Conservation (phyloP, 1,139 yeast genomes). For the Sugiyamaella japonica region DNA sequence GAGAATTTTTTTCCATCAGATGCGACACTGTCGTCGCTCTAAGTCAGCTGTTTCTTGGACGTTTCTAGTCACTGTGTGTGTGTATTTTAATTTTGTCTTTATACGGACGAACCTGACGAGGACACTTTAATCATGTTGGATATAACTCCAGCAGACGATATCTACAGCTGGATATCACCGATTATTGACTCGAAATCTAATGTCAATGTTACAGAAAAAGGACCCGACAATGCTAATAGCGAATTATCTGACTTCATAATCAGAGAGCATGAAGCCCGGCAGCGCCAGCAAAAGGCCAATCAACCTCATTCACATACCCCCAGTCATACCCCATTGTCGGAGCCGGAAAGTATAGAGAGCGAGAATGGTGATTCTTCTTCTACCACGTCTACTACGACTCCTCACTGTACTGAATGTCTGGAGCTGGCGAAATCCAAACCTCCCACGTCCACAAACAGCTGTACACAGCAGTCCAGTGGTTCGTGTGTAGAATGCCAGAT, state of each 20-base stretch:
- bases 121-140: constrained; percentile 9
- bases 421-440: neutral
- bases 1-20: too few relatives aligned
- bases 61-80: too few relatives aligned
- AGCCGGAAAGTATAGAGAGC: constrained; percentile 5
- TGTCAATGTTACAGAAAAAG: neutral
- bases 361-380: constrained; percentile 4
- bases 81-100: too few relatives aligned
- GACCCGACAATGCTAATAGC: neutral
- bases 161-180: constrained; percentile 16
- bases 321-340: constrained; percentile 8
- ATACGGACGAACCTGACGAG: too few relatives aligned
- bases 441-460: neutral
- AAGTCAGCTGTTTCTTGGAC: too few relatives aligned
- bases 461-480: neutral
- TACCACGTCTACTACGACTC: constrained; percentile 2
- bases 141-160: constrained; percentile 5
- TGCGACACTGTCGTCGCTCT: too few relatives aligned
- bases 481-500: constrained; percentile 20
- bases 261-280: neutral
- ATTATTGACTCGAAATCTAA: constrained; percentile 1
- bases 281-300: neutral
- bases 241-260: neutral
- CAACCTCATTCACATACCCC: neutral
- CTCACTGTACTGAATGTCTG: constrained; percentile 6